Evolutionary conservation across 805 yeast species (phyloP).

Genomic region (Starmerella stigmatis): DNA sequence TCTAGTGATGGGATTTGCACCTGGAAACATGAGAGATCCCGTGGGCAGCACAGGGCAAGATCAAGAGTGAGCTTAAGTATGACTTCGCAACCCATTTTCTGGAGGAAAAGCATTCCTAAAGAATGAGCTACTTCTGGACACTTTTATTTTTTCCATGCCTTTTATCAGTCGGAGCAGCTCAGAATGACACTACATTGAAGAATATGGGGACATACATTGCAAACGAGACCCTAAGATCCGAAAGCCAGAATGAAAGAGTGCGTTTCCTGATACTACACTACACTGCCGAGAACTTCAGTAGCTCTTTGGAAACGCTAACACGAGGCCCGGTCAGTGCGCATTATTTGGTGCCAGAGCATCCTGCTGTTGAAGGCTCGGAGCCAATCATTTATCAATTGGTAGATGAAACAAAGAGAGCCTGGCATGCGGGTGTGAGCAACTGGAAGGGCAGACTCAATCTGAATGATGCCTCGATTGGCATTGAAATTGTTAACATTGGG

Average conservation of each 20-base stretch:
- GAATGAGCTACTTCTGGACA: too few relatives aligned
- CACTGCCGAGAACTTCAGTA: background rate
- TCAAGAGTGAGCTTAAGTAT: too few relatives aligned
- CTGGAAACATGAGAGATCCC: too few relatives aligned
- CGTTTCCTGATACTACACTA: background rate
- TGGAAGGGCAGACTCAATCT: conserved; percentile 1
- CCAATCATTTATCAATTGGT: background rate
- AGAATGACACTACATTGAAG: background rate
- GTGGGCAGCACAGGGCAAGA: too few relatives aligned
- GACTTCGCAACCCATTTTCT: too few relatives aligned
- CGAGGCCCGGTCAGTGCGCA: background rate
- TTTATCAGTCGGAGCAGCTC: background rate
- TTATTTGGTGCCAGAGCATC: conserved; percentile 1
- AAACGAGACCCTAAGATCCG: background rate
- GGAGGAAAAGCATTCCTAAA: too few relatives aligned
- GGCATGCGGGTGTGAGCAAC: conserved; percentile 4
- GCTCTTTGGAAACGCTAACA: background rate
- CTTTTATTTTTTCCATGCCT: too few relatives aligned
- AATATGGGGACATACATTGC: conserved; percentile 2
- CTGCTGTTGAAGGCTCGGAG: background rate
- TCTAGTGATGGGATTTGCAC: too few relatives aligned
- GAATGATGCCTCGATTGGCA: conserved; percentile 1
- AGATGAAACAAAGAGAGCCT: background rate
- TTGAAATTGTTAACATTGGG: conserved; percentile 2
- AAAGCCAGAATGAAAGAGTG: background rate